Conservation (phyloP, 2,329 filamentous ascomycete genomes). For the Exophiala bonariae region DNA sequence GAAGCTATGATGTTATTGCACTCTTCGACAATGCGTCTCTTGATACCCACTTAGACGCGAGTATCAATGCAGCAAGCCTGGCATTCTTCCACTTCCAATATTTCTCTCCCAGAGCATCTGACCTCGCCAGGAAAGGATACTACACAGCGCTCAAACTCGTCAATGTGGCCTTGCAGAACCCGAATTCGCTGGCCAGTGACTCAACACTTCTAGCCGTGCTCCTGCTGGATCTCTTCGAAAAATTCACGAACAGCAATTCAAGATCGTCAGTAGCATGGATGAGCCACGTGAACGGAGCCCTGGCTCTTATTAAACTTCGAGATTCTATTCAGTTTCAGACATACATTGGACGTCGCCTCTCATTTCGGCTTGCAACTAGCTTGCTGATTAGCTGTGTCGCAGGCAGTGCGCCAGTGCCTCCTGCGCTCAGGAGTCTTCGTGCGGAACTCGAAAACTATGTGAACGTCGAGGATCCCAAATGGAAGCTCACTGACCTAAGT, state of each 20-base stretch:
- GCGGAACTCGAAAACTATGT: constrained; percentile 30
- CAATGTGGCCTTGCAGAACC: constrained; percentile 33
- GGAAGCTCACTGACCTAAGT: constrained; percentile 31
- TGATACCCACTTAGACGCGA: constrained; percentile 25
- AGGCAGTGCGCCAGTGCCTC: constrained; percentile 32
- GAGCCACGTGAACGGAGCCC: constrained; percentile 38
- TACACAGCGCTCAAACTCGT: constrained; percentile 33
- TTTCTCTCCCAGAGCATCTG: constrained; percentile 11
- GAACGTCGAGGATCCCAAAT: constrained; percentile 32
- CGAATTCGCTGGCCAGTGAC: constrained; percentile 31
- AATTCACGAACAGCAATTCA: constrained; percentile 20
- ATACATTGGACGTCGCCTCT: constrained; percentile 23
- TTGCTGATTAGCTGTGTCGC: constrained; percentile 33
- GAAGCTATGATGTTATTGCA: constrained; percentile 24
- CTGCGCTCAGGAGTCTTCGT: constrained; percentile 44
- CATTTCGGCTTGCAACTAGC: constrained; percentile 29
- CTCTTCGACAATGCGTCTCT: constrained; percentile 14
- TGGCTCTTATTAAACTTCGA: constrained; percentile 35
- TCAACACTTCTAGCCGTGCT: constrained; percentile 36
- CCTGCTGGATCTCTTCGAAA: constrained; percentile 39
- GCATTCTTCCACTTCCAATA: constrained; percentile 27
- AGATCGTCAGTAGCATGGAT: constrained; percentile 34
- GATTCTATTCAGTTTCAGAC: constrained; percentile 31
- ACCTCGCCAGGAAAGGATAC: constrained; percentile 20
- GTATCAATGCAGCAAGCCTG: constrained; percentile 30